Percentiles rank a stretch among this genome's conserved stretches.
Conservation (phyloP, 139 green algal species). For the Chlamydomonas eustigma region DNA sequence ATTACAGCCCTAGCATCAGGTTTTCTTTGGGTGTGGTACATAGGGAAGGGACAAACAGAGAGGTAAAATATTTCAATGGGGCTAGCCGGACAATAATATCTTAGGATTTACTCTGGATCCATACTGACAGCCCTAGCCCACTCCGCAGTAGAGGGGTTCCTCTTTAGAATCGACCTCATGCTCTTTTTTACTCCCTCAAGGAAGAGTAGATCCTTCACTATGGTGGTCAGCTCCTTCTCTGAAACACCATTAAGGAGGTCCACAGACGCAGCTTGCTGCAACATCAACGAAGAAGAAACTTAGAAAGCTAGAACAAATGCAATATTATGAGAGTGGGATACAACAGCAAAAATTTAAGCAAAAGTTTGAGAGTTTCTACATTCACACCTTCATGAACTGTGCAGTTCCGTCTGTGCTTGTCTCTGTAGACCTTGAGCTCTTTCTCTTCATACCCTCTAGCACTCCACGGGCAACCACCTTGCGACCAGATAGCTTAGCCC, state of each 20-base stretch:
- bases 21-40: too few relatives aligned
- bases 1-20: too few relatives aligned
- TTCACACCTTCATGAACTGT: constrained; percentile 15
- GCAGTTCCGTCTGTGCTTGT: not conserved
- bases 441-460: not conserved
- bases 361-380: too few relatives aligned
- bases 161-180: constrained; percentile 38
- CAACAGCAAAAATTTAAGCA: not conserved
- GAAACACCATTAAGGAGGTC: not conserved
- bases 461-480: not conserved
- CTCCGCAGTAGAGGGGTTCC: constrained; percentile 45
- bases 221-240: constrained; percentile 67
- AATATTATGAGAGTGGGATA: not conserved
- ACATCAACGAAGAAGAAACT: not conserved
- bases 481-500: not conserved
- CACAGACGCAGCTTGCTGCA: not conserved
- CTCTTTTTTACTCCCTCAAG: constrained; percentile 51
- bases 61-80: too few relatives aligned
- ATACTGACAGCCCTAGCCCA: constrained; percentile 45
- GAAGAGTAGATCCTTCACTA: constrained; percentile 67
- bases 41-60: too few relatives aligned
- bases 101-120: not conserved
- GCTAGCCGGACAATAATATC: not conserved
- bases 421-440: not conserved
- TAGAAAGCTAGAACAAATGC: not conserved